Base-by-base conservation (phyloP, 805 yeast genomes). In the Suhomyces pyralidae region DNA sequence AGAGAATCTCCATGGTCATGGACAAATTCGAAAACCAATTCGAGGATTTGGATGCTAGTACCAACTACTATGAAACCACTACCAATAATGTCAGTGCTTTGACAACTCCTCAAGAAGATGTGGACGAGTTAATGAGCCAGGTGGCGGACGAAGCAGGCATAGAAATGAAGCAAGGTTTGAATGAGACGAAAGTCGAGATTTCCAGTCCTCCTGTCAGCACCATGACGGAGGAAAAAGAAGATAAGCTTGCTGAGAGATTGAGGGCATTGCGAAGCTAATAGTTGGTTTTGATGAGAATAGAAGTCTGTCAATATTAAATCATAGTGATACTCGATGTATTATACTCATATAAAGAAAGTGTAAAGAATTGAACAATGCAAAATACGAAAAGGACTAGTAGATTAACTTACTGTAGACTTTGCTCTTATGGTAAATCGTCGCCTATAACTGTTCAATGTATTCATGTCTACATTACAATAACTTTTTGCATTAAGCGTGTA, bases 131-230 rank as follows among this genome's bases (percentile, higher is more conserved):
- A 64, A 81, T 93, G 88, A 90, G 80, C 64, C 90, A 89, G 67
- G 92, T 94, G 14, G 98, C 98, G 0, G 98, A 93, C 66, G 98
- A 93, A 66, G 97, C 97, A 0, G 99, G 99, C 2, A 76, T 94
- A 43, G 98, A 94, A 66, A 78, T 92, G 76, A 85, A 86, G 61
- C 97, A 92, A 61, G 86, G 90, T 48, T 82, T 96, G 56, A 81
- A 82, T 45, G 88, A 83, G 55, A 83, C 90, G 14, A 74, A 80
- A 60, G 81, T 83, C 1, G 79, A 77, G 10, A 67, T 75, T 15
- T 57, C 62, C 20, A 61, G 78, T 2, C 78, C 81, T 12, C 72
- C 78, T 6, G 67, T 71, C 9, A 58, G 66, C 15, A 51, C 53
- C 20, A 77, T 79, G 26, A 69, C 79, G 32, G 88, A 81, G 50